These are phyloP conservation scores for Cardamine resedifolia DNA, from an alignment of 345 rosid genomes.

Conservation along the genomic window DNA sequence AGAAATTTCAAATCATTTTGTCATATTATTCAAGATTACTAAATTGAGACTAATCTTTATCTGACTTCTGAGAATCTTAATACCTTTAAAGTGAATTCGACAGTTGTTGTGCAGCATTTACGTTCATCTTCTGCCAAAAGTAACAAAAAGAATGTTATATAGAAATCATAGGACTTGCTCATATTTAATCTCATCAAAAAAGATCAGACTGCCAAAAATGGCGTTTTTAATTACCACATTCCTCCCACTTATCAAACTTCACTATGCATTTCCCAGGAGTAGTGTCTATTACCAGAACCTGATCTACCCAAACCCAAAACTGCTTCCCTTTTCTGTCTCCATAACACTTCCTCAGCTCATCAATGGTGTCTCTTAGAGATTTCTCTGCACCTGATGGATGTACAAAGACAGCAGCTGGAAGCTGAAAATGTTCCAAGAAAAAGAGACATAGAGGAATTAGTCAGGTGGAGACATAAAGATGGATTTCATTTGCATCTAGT, in stretches of 20 bases:
- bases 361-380: constrained; percentile 53
- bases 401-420: constrained; percentile 47
- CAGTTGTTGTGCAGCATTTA: constrained; percentile 56
- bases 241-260: constrained; percentile 79
- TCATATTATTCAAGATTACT: neutral
- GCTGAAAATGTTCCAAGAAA: constrained; percentile 44
- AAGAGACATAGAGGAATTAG: constrained; percentile 9
- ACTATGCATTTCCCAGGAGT: constrained; percentile 58
- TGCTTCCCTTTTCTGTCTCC: constrained; percentile 69
- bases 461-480: neutral
- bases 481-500: neutral
- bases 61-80: neutral
- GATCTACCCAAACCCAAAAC: constrained; percentile 86
- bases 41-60: neutral
- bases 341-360: constrained; percentile 47
- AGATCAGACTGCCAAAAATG: neutral
- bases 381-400: constrained; percentile 77
- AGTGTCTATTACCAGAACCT: constrained; percentile 49
- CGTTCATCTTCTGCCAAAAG: constrained; percentile 58
- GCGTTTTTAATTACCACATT: constrained; percentile 47
- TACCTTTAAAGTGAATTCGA: constrained; percentile 58
- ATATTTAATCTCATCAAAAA: neutral
- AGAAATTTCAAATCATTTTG: neutral
- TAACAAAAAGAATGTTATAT: neutral
- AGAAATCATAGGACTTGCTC: neutral